A percentile compares a stretch with the other conserved stretches of the same genome.
Evolutionary conservation across 2,329 filamentous ascomycete genomes (phyloP).

Genomic region (Fusarium torreyae): DNA sequence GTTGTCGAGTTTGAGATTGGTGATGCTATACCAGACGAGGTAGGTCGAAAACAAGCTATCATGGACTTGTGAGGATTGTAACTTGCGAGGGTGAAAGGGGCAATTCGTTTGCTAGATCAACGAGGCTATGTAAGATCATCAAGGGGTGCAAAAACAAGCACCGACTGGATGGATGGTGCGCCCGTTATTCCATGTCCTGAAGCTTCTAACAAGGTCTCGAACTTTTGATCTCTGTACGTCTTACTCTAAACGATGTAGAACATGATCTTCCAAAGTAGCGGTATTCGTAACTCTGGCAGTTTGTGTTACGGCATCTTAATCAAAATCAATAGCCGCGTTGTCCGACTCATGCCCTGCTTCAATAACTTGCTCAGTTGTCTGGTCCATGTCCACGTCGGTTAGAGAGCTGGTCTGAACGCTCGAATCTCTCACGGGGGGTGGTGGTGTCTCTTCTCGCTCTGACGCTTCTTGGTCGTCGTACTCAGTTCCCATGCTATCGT

Average conservation of each 20-base stretch:
- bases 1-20: conserved; percentile 21
- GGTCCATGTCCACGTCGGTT: neutral
- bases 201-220: conserved; percentile 12
- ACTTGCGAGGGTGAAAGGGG: conserved; percentile 2
- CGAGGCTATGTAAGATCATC: conserved; percentile 4
- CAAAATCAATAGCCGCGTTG: neutral
- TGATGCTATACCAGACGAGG: conserved; percentile 33
- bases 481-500: conserved; percentile 2
- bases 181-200: conserved; percentile 26
- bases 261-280: neutral
- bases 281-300: conserved; percentile 11
- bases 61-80: neutral
- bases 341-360: neutral
- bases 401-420: neutral
- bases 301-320: conserved; percentile 13
- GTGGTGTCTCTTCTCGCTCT: neutral
- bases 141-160: conserved; percentile 26
- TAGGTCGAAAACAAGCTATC: conserved; percentile 17
- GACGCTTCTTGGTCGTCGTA: neutral
- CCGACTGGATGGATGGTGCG: neutral
- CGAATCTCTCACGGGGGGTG: neutral
- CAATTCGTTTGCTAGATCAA: conserved; percentile 3
- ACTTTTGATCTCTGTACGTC: conserved; percentile 12
- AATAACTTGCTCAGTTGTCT: neutral
- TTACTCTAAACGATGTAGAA: conserved; percentile 12